Base-by-base conservation (phyloP, 345 rosid genomes). In the Punica granatum region DNA sequence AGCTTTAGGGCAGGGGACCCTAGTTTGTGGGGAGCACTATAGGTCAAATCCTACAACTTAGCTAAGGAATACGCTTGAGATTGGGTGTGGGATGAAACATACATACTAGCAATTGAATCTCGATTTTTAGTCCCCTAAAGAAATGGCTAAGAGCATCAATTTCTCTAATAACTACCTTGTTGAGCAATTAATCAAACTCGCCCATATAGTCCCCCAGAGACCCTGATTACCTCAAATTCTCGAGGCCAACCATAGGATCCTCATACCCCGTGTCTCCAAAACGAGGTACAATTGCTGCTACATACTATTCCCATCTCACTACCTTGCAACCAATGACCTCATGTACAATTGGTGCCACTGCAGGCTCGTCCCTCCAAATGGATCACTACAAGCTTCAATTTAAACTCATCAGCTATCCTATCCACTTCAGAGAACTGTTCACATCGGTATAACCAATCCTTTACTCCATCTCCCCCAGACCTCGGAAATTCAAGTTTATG, bases 401-500 rank as follows among this genome's bases (percentile, higher is more conserved):
- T 64, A 2, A 15, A 1, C 2, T 21, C 16, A 12, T 63, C 15
- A 2, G 6, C 0, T 15, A 21, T 31, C 2, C 16, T 5, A 31
- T 61, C 65, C n/a, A 61, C 3, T 34, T 61, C 65, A 33, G 26
- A 61, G 65, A n/a, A 61, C 2, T 35, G 39, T 7, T 61, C 2
- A 34, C 65, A 10, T 30, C 11, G 12, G 35, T 30, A 61, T 1
- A 61, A 2, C 65, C 8, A 61, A 15, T 21, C 41, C 18, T 61
- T 33, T 6, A 61, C 21, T 3, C 26, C 37, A 18, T 7, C 10
- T 61, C 65, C 41, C 34, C 21, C 35, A 33, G 26, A 61, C 7
- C 32, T 35, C 37, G 65, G 3, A 61, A 61, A 61, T 33, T 61
- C n/a, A n/a, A n/a, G n/a, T n/a, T n/a, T n/a, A n/a, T n/a, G n/a